Conservation (phyloP, 345 rosid species). For the Excoecaria cochinchinensis region DNA sequence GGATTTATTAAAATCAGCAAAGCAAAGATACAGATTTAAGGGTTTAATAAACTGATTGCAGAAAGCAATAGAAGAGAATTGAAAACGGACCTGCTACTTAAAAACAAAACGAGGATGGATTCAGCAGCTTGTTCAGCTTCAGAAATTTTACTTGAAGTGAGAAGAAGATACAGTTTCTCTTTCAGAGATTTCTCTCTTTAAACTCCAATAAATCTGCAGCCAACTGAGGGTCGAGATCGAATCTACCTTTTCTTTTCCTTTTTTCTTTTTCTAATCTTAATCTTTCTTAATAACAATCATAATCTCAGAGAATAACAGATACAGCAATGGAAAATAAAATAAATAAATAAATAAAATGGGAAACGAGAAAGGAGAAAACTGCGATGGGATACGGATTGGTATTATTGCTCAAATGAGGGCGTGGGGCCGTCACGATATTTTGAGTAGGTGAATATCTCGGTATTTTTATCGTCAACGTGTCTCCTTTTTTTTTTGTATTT, state of each 20-base stretch:
- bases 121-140: neutral
- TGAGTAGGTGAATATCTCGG: constrained; percentile 1
- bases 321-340: neutral
- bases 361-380: neutral
- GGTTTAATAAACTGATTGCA: neutral
- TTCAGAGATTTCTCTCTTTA: neutral
- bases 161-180: neutral
- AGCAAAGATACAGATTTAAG: neutral
- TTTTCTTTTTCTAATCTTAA: neutral
- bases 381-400: neutral
- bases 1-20: neutral
- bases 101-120: constrained; percentile 3
- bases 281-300: neutral
- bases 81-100: neutral
- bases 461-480: neutral
- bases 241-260: neutral
- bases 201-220: constrained; percentile 5
- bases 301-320: neutral
- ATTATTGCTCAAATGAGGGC: neutral
- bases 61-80: neutral
- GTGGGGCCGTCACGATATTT: constrained; percentile 6
- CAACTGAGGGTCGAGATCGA: neutral
- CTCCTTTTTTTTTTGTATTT: neutral
- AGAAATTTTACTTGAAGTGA: neutral
- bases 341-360: neutral